phyloP scores from a whole-genome alignment of 345 rosid genomes.

The Combretum micranthum region DNA sequence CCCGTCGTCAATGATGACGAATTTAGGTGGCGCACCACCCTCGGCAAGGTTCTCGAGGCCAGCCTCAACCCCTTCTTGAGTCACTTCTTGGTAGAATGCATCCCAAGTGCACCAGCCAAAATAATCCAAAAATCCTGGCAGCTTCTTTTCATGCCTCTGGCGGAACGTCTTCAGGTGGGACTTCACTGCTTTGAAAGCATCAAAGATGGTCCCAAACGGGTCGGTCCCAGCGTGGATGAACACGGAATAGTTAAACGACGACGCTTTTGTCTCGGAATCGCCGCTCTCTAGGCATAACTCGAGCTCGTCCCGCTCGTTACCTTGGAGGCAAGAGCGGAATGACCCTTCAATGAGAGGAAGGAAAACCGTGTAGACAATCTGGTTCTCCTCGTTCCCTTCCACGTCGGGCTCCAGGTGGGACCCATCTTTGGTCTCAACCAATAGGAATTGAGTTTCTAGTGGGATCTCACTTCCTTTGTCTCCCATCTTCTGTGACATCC shows the following conservation, averaged over 20 bases:
- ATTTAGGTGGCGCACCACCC: constrained; percentile 79
- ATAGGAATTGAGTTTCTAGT: constrained; percentile 74
- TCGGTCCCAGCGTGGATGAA: constrained; percentile 72
- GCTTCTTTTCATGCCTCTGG: constrained; percentile 80
- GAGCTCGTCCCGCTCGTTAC: constrained; percentile 58
- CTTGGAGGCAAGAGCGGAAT: constrained; percentile 74
- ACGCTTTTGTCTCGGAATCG: constrained; percentile 45
- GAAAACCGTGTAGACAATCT: constrained; percentile 71
- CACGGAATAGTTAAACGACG: constrained; percentile 65
- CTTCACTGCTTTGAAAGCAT: constrained; percentile 65
- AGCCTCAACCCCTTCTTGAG: constrained; percentile 88
- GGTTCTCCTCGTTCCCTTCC: constrained; percentile 46
- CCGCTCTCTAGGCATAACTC: constrained; percentile 96
- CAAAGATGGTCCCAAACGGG: constrained; percentile 65
- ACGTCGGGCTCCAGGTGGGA: constrained; percentile 57
- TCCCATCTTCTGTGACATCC: constrained; percentile 99
- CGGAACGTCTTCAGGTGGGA: constrained; percentile 68
- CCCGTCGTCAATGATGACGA: constrained; percentile 91
- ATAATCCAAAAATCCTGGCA: constrained; percentile 69
- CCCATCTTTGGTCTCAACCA: constrained; percentile 66
- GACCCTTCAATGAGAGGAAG: constrained; percentile 81
- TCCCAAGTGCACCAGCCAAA: constrained; percentile 99
- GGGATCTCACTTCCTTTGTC: constrained; percentile 69
- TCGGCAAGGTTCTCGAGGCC: constrained; percentile 57
- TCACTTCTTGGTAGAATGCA: constrained; percentile 90